Evolutionary conservation across 108 stramenopile species (phyloP).

Genomic region (Poteriospumella lacustris): DNA sequence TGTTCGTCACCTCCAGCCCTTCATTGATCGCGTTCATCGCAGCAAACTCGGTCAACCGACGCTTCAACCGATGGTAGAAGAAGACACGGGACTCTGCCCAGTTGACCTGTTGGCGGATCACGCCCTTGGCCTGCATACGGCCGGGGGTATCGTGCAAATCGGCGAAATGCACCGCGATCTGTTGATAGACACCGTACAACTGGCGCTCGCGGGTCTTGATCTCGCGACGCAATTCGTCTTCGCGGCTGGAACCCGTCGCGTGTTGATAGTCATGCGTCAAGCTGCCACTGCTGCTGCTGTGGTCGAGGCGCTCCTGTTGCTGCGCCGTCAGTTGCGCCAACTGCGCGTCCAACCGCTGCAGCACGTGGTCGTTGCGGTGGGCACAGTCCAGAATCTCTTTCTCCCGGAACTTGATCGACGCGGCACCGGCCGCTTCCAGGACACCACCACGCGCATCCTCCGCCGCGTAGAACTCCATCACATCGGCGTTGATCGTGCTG

Average conservation of each 20-base stretch:
- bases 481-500: conserved; percentile 89
- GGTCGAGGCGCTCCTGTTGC: too few relatives aligned
- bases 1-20: too few relatives aligned
- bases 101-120: conserved; percentile 79
- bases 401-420: conserved; percentile 88
- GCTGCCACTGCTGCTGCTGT: too few relatives aligned
- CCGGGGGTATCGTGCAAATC: conserved; percentile 99
- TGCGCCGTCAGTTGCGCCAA: too few relatives aligned
- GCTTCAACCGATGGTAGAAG: conserved; percentile 89
- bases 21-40: too few relatives aligned
- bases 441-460: conserved; percentile 66
- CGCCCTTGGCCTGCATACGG: conserved; percentile 96
- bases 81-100: conserved; percentile 83
- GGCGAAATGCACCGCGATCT: conserved; percentile 91
- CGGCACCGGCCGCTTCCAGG: conserved; percentile 94
- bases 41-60: conserved; percentile 82
- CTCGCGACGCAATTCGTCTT: neutral
- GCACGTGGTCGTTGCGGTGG: conserved; percentile 82
- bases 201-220: conserved; percentile 65
- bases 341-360: conserved; percentile 66
- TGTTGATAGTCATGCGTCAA: too few relatives aligned
- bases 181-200: conserved; percentile 77
- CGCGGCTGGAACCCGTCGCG: neutral
- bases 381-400: conserved; percentile 82
- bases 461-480: conserved; percentile 61